Percentiles rank a stretch among this genome's conserved stretches.
Conservation (phyloP, 768 basidiomycete genomes). For the Leccinum uliginosum region DNA sequence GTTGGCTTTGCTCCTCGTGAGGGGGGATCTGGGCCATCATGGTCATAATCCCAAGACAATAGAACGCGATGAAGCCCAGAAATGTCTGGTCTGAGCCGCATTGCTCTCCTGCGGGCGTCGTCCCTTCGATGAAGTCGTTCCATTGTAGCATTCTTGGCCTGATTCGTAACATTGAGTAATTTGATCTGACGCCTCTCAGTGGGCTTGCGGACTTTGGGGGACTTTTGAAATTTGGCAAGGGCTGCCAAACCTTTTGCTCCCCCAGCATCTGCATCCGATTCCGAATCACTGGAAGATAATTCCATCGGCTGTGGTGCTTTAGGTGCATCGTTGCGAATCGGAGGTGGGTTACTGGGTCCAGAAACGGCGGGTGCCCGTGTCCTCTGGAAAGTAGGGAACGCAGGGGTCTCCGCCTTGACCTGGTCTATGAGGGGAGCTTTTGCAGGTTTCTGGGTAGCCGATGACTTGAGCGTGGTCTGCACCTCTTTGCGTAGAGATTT, state of each 20-base stretch:
- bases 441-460: slow-evolving; percentile 10
- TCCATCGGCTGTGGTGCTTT: slow-evolving; percentile 9
- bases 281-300: slow-evolving; percentile 42
- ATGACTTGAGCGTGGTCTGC: slow-evolving; percentile 19
- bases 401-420: slow-evolving; percentile 34
- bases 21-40: slow-evolving; percentile 61
- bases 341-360: slow-evolving; percentile 33
- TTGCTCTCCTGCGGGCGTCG: slow-evolving; percentile 53
- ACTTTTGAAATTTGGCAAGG: slow-evolving; percentile 57
- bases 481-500: slow-evolving; percentile 19
- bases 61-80: slow-evolving; percentile 71
- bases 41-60: slow-evolving; percentile 83
- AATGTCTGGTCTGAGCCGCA: slow-evolving; percentile 81
- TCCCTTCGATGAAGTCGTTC: slow-evolving; percentile 54
- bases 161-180: slow-evolving; percentile 50
- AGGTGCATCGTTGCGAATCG: slow-evolving; percentile 7
- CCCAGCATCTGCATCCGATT: slow-evolving; percentile 44
- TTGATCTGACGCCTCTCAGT: slow-evolving; percentile 60
- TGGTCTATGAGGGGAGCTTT: slow-evolving; percentile 19
- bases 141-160: slow-evolving; percentile 39
- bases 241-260: slow-evolving; percentile 44
- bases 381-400: slow-evolving; percentile 44
- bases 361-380: slow-evolving; percentile 20
- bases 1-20: slow-evolving; percentile 32
- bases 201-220: slow-evolving; percentile 55